Percentiles rank a stretch among this genome's conserved stretches.
Conservation (phyloP, 2,329 filamentous ascomycete species). For the Colletotrichum nymphaeae region DNA sequence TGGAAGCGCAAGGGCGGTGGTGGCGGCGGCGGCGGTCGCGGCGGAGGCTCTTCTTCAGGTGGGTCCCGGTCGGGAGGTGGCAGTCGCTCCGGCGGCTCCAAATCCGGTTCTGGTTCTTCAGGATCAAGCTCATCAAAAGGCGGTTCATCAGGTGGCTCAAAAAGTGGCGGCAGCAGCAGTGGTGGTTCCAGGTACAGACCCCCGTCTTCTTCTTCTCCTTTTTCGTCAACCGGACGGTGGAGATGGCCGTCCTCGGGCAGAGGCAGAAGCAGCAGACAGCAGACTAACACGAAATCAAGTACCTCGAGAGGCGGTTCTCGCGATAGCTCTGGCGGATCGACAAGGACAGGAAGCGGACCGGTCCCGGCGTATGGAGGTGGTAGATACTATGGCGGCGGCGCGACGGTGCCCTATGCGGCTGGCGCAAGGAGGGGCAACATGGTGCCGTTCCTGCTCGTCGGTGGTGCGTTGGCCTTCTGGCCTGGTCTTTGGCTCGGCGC, state of each 20-base stretch:
- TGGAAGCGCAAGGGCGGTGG: slow-evolving; percentile 73
- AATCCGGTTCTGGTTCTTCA: slow-evolving; percentile 29
- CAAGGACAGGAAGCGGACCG: slow-evolving; percentile 68
- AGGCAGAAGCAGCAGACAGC: not conserved
- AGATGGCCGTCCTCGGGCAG: not conserved
- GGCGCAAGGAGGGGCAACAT: slow-evolving; percentile 52
- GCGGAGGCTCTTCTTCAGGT: slow-evolving; percentile 32
- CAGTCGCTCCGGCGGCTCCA: not conserved
- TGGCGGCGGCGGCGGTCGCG: slow-evolving; percentile 61
- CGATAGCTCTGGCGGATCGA: slow-evolving; percentile 60
- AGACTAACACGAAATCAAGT: not conserved
- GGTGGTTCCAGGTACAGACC: slow-evolving; percentile 33
- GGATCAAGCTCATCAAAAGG: slow-evolving; percentile 40
- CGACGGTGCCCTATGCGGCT: slow-evolving; percentile 68
- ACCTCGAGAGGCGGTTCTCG: slow-evolving; percentile 20
- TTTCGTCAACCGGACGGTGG: slow-evolving; percentile 10
- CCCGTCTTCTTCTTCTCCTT: not conserved
- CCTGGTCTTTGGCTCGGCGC: slow-evolving; percentile 69
- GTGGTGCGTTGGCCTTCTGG: slow-evolving; percentile 66
- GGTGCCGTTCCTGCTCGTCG: slow-evolving; percentile 62
- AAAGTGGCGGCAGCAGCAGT: slow-evolving; percentile 25
- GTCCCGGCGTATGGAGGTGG: slow-evolving; percentile 70
- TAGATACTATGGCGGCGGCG: slow-evolving; percentile 75
- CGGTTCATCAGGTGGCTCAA: slow-evolving; percentile 34
- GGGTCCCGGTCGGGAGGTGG: slow-evolving; percentile 9